Evolutionary conservation across 2,329 filamentous ascomycete species (phyloP), one percentile per base, ranked within the genome.

Genomic region (Kalmusia sp.): DNA sequence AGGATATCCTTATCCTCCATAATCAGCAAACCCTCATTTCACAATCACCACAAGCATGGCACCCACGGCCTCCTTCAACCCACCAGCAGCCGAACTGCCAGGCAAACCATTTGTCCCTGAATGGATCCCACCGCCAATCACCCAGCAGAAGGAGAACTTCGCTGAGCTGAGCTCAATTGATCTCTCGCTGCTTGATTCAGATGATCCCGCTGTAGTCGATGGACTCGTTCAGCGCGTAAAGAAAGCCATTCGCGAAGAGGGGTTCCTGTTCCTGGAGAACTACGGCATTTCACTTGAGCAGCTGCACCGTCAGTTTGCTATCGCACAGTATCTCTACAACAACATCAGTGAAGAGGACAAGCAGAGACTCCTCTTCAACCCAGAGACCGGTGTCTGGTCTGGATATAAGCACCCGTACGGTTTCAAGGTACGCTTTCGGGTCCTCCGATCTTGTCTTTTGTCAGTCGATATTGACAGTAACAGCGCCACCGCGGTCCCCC

Each of bases 341-440:
- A 80, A 82, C 54, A 82, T 82, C 21, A 77, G 70, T 12, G 76
- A 81, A 6, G 77, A 80, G 50, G 80, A 82, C 58, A 82, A 80
- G 59, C 61, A 79, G 49, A 72, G 75, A 1, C 74, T 82, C 14
- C 73, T 82, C 0, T 82, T 79, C 58, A 64, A 77, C 55, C 80
- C 80, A 0, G 76, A 79, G 3, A 79, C 70, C 0, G 80, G 80
- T n/a, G 59, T 70, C 1, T 82, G 77, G 76, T 79, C 80, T 3
- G 80, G 80, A 0, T 83, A 80, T 65, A 82, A 83, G 62, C 79
- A 74, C 55, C 78, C 57, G n/a, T 78, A 68, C 62, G 80, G 72
- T 55, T 80, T 74, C 71, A 79, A 78, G 71, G 77, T 63, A 57
- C 24, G 49, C 6, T 24, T 46, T 12, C 15, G n/a, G n/a, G n/a